Base-by-base conservation (phyloP, 1,139 yeast species). In the Arxiozyma bovina region DNA sequence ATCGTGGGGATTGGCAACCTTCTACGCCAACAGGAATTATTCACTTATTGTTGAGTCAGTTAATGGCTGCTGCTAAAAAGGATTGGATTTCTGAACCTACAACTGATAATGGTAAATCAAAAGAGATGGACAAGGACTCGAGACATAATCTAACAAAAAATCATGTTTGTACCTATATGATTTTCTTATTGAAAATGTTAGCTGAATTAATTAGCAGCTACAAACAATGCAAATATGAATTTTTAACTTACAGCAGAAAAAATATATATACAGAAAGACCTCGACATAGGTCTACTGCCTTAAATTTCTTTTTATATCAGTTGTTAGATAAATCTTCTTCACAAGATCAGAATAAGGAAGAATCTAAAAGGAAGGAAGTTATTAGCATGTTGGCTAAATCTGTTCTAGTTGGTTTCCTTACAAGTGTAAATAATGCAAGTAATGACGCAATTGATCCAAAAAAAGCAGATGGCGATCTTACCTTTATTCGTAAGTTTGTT, bases 151-250 rank as follows among this genome's bases (percentile, higher is more conserved):
- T 70, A 63, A 50, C 74, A 15, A 74, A 72, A 50, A 77, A 77
- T 58, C 70, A 74, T 15, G 75, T 79, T 42, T 87, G 85, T 66
- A 76, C 83, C 0, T 83, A 86, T 63, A 81, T 82, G 54, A 78
- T 86, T 50, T 87, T 84, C 65, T 70, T 91, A 46, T 71, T 91
- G 45, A 88, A 84, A 62, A 72, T 81, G 0, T 70, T 90, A 43
- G 77, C 85, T 0, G 98, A 91, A 62, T 72, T 90, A 18, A 70
- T 90, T 21, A 81, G 85, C 1, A 86, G 96, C 1, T 91, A 90
- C 69, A 85, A 85, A 60, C 83, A 82, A 58, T 82, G 93, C 56
- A 91, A 91, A 66, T 76, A 87, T 53, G 96, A 89, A 63, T 87
- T 91, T 63, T 73, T 91, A 55, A 83, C 91, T 0, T 90, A 80